Percentiles rank a stretch among this genome's conserved stretches.
phyloP scores from a whole-genome alignment of 2,329 filamentous ascomycete species.

The Phoma sp. region DNA sequence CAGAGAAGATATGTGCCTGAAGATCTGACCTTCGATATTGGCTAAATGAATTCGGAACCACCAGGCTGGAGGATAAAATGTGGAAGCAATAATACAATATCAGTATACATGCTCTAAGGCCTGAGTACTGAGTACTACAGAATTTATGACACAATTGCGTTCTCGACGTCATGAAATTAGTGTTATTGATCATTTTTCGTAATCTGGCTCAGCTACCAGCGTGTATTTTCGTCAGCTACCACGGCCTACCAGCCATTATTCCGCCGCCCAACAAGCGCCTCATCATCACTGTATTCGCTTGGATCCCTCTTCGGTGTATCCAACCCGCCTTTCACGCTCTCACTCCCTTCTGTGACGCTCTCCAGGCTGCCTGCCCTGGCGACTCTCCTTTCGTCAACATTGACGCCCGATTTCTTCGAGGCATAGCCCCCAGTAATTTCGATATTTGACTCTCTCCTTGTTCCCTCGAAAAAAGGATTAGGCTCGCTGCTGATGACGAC shows the following conservation, averaged over 20 bases:
- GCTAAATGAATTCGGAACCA: no score
- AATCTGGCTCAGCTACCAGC: not conserved
- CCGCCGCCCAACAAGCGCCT: constrained; percentile 26
- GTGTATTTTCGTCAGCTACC: not conserved
- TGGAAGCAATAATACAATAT: no score
- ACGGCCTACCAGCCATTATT: constrained; percentile 2
- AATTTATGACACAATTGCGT: no score
- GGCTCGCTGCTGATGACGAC: constrained; percentile 33
- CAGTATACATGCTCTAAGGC: no score
- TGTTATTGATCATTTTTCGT: not conserved
- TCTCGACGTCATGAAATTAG: not conserved
- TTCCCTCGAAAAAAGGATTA: constrained; percentile 25
- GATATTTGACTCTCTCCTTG: constrained; percentile 13
- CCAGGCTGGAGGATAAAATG: no score
- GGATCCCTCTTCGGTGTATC: constrained; percentile 22
- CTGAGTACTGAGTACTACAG: no score
- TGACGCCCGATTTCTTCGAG: constrained; percentile 13
- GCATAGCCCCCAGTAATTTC: constrained; percentile 17
- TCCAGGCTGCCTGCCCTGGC: constrained; percentile 29
- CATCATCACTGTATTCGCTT: constrained; percentile 33
- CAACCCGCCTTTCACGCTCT: constrained; percentile 28
- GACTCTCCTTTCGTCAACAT: constrained; percentile 18
- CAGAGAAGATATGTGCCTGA: no score
- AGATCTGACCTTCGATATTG: no score
- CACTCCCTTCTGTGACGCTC: constrained; percentile 30